A percentile compares a stretch with the other conserved stretches of the same genome.
Evolutionary conservation across 805 yeast genomes (phyloP).

Genomic region (Teunomyces lycoperdinae): DNA sequence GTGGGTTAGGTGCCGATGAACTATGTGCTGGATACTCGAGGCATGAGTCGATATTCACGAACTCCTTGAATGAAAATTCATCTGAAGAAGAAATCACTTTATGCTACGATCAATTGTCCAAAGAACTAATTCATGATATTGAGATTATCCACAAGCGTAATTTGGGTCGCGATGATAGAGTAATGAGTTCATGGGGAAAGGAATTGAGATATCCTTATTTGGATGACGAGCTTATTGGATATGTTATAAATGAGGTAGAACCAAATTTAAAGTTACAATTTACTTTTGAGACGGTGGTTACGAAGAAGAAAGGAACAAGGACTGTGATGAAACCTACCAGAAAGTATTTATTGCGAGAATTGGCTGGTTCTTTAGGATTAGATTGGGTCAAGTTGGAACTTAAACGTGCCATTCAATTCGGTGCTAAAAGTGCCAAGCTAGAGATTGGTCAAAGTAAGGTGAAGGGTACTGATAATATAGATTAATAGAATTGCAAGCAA

Average conservation of each 20-base stretch:
- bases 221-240: conserved; percentile 57
- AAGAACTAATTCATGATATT: conserved; percentile 69
- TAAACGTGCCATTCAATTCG: conserved; percentile 95
- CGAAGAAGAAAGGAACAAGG: conserved; percentile 28
- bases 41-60: conserved; percentile 55
- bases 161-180: conserved; percentile 89
- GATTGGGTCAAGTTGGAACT: conserved; percentile 64
- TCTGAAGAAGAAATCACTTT: conserved; percentile 15
- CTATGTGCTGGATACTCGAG: conserved; percentile 94
- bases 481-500: not conserved
- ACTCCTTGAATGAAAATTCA: conserved; percentile 14
- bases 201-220: conserved; percentile 88
- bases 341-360: conserved; percentile 58
- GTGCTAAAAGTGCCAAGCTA: conserved; percentile 93
- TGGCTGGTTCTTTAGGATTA: conserved; percentile 55
- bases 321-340: conserved; percentile 22
- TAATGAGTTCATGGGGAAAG: conserved; percentile 79
- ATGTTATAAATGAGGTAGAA: conserved; percentile 47
- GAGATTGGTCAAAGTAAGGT: conserved; percentile 72
- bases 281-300: conserved; percentile 19
- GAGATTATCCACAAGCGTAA: conserved; percentile 74
- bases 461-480: conserved; percentile 64
- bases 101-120: conserved; percentile 42
- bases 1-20: conserved; percentile 98
- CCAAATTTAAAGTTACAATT: conserved; percentile 43